Evolutionary conservation across 1,139 yeast species (phyloP).

Genomic region (Zygoascus hellenicus): DNA sequence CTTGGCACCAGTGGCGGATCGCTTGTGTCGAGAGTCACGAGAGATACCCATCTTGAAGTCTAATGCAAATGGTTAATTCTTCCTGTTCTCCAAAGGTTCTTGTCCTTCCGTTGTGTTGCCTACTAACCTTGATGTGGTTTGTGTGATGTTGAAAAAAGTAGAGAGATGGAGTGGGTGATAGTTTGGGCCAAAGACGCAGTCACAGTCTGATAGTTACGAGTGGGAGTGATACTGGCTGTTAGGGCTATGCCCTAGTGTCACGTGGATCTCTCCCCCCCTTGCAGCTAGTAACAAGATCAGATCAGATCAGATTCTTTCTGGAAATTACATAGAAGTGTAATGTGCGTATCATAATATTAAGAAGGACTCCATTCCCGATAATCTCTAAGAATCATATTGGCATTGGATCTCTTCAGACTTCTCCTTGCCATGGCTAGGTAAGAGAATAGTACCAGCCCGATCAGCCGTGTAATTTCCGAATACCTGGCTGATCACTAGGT

Average conservation of each 20-base stretch:
- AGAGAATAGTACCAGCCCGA: too few relatives aligned
- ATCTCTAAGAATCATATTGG: too few relatives aligned
- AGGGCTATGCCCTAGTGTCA: not conserved
- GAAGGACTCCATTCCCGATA: too few relatives aligned
- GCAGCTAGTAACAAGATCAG: too few relatives aligned
- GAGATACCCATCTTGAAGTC: constrained; percentile 84
- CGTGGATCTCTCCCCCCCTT: too few relatives aligned
- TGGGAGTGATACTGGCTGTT: not conserved
- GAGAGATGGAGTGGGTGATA: constrained; percentile 10
- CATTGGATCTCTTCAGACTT: too few relatives aligned
- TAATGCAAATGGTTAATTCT: not conserved
- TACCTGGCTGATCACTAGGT: too few relatives aligned
- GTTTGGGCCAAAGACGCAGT: not conserved
- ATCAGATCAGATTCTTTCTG: too few relatives aligned
- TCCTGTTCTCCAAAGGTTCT: not conserved
- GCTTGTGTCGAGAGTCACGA: constrained; percentile 99
- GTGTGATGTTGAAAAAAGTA: constrained; percentile 10
- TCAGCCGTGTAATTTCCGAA: too few relatives aligned
- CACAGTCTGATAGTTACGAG: constrained; percentile 6
- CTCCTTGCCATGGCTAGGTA: too few relatives aligned
- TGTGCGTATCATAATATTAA: too few relatives aligned
- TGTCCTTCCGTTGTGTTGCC: not conserved
- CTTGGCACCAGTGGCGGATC: constrained; percentile 99
- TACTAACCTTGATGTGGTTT: constrained; percentile 1
- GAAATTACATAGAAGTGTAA: too few relatives aligned